Percentiles rank a stretch among this genome's conserved stretches.
phyloP scores from a whole-genome alignment of 208 protist genomes.

The Crithidia bombi region DNA sequence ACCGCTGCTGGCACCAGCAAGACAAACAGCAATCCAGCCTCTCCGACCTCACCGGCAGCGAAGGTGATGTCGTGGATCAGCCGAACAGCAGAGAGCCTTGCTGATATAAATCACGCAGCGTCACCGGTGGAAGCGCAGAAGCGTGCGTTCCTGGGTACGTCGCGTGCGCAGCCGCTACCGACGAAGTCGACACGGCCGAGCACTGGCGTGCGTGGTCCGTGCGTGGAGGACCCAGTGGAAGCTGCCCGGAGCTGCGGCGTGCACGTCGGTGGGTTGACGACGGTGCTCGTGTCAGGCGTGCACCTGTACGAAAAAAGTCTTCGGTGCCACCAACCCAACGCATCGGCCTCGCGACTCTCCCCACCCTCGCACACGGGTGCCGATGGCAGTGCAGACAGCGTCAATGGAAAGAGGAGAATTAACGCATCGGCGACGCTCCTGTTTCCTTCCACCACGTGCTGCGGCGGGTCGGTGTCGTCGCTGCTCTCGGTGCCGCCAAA shows the following conservation, averaged over 20 bases:
- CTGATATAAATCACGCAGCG: conserved; percentile 24
- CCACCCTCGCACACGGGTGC: background rate
- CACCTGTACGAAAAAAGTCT: conserved; percentile 23
- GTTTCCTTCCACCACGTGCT: conserved; percentile 35
- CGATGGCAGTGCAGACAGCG: no score
- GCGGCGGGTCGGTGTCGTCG: conserved; percentile 28
- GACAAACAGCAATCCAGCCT: background rate
- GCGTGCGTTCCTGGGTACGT: conserved; percentile 8
- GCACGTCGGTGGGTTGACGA: conserved; percentile 36
- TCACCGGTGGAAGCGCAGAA: background rate
- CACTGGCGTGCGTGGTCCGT: conserved; percentile 3
- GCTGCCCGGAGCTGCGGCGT: conserved; percentile 36
- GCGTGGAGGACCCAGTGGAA: conserved; percentile 12
- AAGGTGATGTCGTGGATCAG: conserved; percentile 22
- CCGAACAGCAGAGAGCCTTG: conserved; percentile 19
- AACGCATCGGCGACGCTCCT: conserved; percentile 8
- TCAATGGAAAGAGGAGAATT: background rate
- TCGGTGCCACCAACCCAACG: no score
- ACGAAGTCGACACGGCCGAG: conserved; percentile 12
- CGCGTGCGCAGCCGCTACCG: conserved; percentile 6
- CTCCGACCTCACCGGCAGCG: background rate
- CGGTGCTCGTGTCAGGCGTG: conserved; percentile 41
- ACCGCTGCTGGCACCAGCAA: background rate
- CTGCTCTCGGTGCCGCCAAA: conserved; percentile 29
- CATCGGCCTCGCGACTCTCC: background rate